phyloP scores from a whole-genome alignment of 129 eudicot genomes.

The Daucus carota region DH1_v3.0 NC_030388.2:22692001-22692500 shows the following conservation, averaged over 20 bases:
- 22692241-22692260: background rate
- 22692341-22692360: no score
- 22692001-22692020: background rate
- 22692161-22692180: background rate
- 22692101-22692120: background rate
- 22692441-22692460: background rate
- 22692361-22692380: background rate
- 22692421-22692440: no score
- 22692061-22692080: background rate
- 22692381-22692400: background rate
- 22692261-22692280: background rate
- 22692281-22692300: background rate
- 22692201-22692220: background rate
- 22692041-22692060: slow-evolving; percentile 3
- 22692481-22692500: no score
- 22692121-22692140: background rate
- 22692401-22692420: no score
- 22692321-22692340: background rate
- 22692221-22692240: background rate
- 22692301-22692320: background rate
- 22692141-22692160: background rate
- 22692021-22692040: slow-evolving; percentile 4
- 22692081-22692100: background rate
- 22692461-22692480: background rate
- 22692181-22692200: background rate